Evolutionary conservation across 2,329 filamentous ascomycete genomes (phyloP).

Genomic region (Aureobasidium mangrovei): DNA sequence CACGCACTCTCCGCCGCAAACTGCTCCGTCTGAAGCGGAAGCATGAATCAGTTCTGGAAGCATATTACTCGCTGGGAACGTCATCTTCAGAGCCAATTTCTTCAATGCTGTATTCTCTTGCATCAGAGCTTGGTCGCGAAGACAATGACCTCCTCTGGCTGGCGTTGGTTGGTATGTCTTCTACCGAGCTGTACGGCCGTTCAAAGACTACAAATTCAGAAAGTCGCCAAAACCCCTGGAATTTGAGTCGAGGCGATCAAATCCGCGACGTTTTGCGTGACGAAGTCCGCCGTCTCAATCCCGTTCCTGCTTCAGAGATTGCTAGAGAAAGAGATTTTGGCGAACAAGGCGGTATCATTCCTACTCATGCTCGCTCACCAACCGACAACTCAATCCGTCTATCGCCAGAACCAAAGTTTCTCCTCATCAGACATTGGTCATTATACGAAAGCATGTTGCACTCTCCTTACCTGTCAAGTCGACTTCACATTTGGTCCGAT

Average conservation of each 20-base stretch:
- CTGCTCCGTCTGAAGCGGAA: conserved; percentile 67
- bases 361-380: conserved; percentile 76
- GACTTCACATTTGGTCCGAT: conserved; percentile 91
- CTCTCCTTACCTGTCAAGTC: conserved; percentile 85
- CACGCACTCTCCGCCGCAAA: conserved; percentile 61
- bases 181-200: conserved; percentile 74
- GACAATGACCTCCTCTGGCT: conserved; percentile 96
- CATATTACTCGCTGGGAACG: conserved; percentile 78
- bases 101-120: conserved; percentile 87
- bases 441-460: conserved; percentile 98
- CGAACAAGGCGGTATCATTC: conserved; percentile 72
- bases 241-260: conserved; percentile 58
- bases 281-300: conserved; percentile 88
- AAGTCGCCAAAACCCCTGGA: conserved; percentile 9
- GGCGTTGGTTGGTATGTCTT: conserved; percentile 89
- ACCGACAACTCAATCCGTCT: conserved; percentile 87
- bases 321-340: conserved; percentile 53
- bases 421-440: conserved; percentile 92
- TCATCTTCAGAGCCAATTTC: conserved; percentile 94
- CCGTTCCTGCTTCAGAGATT: conserved; percentile 52
- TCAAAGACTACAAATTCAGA: conserved; percentile 50
- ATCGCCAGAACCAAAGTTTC: conserved; percentile 86
- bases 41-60: conserved; percentile 65
- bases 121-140: conserved; percentile 88
- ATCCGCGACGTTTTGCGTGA: conserved; percentile 82